Evolutionary conservation across 1,284 basidiomycete genomes (phyloP).

Genomic region (Ganoderma sinense): DNA sequence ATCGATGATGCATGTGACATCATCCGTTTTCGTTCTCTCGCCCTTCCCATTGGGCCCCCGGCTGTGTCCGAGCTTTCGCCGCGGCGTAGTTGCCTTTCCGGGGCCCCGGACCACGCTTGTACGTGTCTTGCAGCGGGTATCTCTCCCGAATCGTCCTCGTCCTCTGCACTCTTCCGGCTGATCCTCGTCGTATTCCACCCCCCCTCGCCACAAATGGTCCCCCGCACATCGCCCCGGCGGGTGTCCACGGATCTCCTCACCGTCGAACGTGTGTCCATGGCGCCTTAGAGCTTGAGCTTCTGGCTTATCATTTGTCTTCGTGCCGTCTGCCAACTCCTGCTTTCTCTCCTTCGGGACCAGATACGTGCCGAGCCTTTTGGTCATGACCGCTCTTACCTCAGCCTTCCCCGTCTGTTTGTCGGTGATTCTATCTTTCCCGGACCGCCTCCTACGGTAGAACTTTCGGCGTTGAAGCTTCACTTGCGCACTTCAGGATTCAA

Average conservation of each 20-base stretch:
- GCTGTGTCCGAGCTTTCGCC: conserved; percentile 28
- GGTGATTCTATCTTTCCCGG: background rate
- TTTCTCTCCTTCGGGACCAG: background rate
- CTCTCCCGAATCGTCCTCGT: conserved; percentile 14
- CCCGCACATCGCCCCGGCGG: conserved; percentile 17
- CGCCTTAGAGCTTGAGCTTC: conserved; percentile 5
- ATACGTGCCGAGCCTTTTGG: background rate
- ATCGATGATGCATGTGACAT: conserved; percentile 36
- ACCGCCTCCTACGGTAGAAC: background rate
- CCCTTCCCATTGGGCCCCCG: conserved; percentile 19
- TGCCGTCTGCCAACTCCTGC: background rate
- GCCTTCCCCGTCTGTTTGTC: background rate
- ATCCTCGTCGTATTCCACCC: conserved; percentile 24
- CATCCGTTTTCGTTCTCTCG: conserved; percentile 14
- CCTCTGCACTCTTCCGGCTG: conserved; percentile 16
- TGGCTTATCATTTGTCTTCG: conserved; percentile 3
- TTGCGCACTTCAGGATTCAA: background rate
- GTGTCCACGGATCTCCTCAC: conserved; percentile 17
- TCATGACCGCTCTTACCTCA: background rate
- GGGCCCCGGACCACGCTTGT: conserved; percentile 5
- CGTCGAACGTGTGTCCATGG: conserved; percentile 23
- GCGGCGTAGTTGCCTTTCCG: conserved; percentile 17
- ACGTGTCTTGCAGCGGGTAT: background rate
- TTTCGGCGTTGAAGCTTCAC: no score
- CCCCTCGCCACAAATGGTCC: conserved; percentile 16